Conservation (phyloP, 1,139 yeast genomes). For the Blastobotrys capitulatus region DNA sequence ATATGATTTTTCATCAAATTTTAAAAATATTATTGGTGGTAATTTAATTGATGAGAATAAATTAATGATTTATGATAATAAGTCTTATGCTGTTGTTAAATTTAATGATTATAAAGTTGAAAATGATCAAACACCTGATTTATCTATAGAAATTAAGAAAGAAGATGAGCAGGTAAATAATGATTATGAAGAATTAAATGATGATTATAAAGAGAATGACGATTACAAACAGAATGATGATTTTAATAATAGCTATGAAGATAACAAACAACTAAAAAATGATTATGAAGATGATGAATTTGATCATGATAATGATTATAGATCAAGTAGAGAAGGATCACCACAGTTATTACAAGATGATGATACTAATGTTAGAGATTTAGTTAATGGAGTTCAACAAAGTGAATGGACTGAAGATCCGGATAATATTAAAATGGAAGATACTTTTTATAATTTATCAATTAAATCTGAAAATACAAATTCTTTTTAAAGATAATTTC, state of each 20-base stretch:
- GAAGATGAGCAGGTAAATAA: background rate
- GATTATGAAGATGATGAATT: background rate
- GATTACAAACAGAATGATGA: no score
- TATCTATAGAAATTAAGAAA: background rate
- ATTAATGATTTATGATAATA: conserved; percentile 8
- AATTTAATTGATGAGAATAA: background rate
- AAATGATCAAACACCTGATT: background rate
- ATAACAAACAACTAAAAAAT: no score
- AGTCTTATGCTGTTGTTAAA: conserved; percentile 4
- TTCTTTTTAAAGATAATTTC: no score
- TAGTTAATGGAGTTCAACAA: conserved; percentile 23
- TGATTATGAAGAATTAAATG: background rate
- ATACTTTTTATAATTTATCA: conserved; percentile 20
- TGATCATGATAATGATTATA: no score
- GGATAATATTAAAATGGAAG: conserved; percentile 18
- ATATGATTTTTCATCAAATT: conserved; percentile 12
- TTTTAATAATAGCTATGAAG: no score
- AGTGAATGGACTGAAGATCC: conserved; percentile 23
- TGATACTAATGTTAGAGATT: conserved; percentile 20
- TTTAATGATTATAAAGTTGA: background rate
- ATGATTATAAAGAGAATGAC: background rate
- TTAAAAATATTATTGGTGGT: background rate
- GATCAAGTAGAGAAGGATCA: background rate
- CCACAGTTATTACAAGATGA: conserved; percentile 23
- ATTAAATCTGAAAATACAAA: background rate